phyloP scores from a whole-genome alignment of 2,329 filamentous ascomycete genomes.

The Alternaria triticimaculans region DNA sequence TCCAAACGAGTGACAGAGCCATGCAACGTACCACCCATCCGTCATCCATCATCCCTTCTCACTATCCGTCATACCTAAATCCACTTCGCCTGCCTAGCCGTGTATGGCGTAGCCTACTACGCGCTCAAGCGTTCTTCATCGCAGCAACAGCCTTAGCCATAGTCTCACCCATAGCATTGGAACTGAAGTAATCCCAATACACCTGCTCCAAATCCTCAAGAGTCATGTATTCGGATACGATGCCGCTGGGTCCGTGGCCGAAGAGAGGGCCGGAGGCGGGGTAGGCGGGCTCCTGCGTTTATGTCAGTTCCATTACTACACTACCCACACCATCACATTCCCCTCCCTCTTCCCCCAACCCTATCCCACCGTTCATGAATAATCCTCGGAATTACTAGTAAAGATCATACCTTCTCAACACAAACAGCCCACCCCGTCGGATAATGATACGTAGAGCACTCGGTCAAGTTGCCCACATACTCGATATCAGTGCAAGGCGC shows the following conservation, averaged over 20 bases:
- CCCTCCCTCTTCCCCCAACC: too few relatives aligned
- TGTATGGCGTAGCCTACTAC: fast-evolving
- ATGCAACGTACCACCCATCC: background rate
- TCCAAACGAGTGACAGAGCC: background rate
- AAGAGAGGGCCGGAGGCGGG: background rate
- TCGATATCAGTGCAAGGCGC: background rate
- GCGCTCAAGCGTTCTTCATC: background rate
- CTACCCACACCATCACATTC: too few relatives aligned
- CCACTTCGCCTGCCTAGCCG: background rate
- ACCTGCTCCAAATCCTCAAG: background rate
- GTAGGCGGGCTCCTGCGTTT: background rate
- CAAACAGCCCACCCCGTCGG: background rate
- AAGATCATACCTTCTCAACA: background rate
- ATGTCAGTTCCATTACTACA: too few relatives aligned
- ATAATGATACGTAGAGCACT: background rate
- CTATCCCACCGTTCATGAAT: too few relatives aligned
- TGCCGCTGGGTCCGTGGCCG: background rate
- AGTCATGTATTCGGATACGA: background rate
- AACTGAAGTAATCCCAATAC: background rate
- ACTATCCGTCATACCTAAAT: too few relatives aligned
- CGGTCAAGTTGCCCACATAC: background rate
- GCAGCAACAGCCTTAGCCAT: background rate
- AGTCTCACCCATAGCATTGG: background rate
- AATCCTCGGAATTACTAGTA: too few relatives aligned
- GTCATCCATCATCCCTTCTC: background rate